A percentile compares a stretch with the other conserved stretches of the same genome.
Conservation (phyloP, 768 basidiomycete species). For the Lentinula guzmanii region DNA sequence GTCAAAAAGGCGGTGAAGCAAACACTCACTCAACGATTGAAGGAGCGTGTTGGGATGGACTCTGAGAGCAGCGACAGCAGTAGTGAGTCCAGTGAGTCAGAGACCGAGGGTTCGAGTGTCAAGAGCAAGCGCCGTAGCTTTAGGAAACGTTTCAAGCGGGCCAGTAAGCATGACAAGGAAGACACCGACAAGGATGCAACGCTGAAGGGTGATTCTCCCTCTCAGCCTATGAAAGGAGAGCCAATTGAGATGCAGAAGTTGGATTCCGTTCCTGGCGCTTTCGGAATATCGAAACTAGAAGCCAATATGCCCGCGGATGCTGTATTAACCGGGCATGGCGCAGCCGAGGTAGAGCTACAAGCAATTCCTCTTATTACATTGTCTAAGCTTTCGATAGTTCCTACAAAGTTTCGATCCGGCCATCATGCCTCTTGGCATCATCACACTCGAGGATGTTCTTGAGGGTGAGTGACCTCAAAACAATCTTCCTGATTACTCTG, state of each 20-base stretch:
- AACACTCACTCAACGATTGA: conserved; percentile 72
- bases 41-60: conserved; percentile 68
- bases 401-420: conserved; percentile 54
- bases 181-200: conserved; percentile 9
- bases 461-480: conserved; percentile 36
- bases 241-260: conserved; percentile 5
- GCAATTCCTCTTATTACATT: not conserved
- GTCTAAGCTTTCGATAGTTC: conserved; percentile 28
- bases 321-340: conserved; percentile 49
- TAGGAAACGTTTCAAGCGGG: not conserved
- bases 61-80: conserved; percentile 1
- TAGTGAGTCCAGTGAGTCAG: conserved; percentile 10
- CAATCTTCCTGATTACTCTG: not conserved
- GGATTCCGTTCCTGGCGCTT: conserved; percentile 1
- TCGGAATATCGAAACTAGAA: conserved; percentile 33
- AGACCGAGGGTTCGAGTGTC: conserved; percentile 1
- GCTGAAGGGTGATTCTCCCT: conserved; percentile 14
- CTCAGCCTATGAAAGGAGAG: conserved; percentile 9
- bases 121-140: conserved; percentile 6
- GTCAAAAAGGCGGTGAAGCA: conserved; percentile 82
- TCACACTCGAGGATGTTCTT: conserved; percentile 66
- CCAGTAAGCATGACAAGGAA: not conserved
- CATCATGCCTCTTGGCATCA: conserved; percentile 63
- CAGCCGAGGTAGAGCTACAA: conserved; percentile 36
- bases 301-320: conserved; percentile 67